Base-by-base conservation (phyloP, 108 stramenopile genomes). In the Cyclostephanos invisitatus region DNA sequence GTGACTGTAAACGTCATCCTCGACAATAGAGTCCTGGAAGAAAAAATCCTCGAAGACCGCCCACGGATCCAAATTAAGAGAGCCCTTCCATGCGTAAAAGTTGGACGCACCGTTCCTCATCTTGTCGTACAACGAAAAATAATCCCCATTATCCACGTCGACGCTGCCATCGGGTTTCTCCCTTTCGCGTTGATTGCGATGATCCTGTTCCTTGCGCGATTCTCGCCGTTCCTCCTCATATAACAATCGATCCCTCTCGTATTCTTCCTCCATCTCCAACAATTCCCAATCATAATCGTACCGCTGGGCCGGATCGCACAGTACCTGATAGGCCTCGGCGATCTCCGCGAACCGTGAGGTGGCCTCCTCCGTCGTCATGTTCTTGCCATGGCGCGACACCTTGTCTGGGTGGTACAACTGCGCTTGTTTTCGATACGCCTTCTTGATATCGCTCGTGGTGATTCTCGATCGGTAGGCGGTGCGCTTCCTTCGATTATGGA, bases 351-450 rank as follows among this genome's bases (percentile, higher is more conserved):
- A 91, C 12, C 84, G 72, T 38, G 78, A 73, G 20, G 82, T 91
- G 67, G 76, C 70, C 64, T 89, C 85, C 25, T 87, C 86, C 4
- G 70, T 69, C 7, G 83, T 83, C 27, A 75, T 74, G 15, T 46
- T 46, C 32, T 72, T 82, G 29, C 32, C 37, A 60, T 60, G 59
- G 14, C 60, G 37, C 35, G 60, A 61, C 14, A 18, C 60, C 36
- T 91, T 91, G 69, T 91, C 91, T 1, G 91, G 91, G 77, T 91
- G 91, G 58, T 74, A 89, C 14, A 81, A 42, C 56, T 91, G 88
- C 12, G 88, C 88, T 54, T 87, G 85, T 53, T 82, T 86, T 29
- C 91, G 85, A 61, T 89, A 93, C 2, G 91, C 89, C 51, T 88
- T 90, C 35, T 85, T 85, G 56, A 93, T 84, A 28, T 83, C 81